Evolutionary conservation across 2,329 filamentous ascomycete species (phyloP).

Genomic region (Penicillium polonicum): DNA sequence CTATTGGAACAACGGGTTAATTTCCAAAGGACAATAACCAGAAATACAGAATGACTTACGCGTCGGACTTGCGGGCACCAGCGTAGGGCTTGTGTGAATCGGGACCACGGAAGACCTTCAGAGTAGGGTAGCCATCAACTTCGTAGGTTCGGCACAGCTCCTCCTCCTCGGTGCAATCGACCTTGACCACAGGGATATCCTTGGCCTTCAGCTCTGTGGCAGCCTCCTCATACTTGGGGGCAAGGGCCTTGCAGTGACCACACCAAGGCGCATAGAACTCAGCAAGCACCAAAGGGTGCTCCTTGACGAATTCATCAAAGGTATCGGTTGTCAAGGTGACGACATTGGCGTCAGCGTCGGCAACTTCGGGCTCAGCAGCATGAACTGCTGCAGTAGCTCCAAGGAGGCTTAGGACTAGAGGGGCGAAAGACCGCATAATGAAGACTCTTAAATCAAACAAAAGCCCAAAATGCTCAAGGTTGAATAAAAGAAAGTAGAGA

Average conservation of each 20-base stretch:
- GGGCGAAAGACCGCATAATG: conserved; percentile 42
- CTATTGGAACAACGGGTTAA: conserved; percentile 35
- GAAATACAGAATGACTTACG: conserved; percentile 44
- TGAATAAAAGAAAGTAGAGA: not conserved
- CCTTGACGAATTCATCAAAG: conserved; percentile 81
- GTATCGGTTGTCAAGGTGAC: conserved; percentile 78
- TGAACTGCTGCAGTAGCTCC: conserved; percentile 38
- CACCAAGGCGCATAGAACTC: conserved; percentile 99
- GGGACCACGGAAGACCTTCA: conserved; percentile 95
- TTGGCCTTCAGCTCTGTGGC: conserved; percentile 51
- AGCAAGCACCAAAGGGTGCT: conserved; percentile 84
- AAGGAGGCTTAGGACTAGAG: conserved; percentile 42
- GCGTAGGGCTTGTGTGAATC: conserved; percentile 80
- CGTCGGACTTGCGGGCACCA: conserved; percentile 83
- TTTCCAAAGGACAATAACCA: not conserved
- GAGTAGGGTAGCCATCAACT: conserved; percentile 95
- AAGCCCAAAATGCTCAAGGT: conserved; percentile 9
- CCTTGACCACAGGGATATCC: conserved; percentile 49
- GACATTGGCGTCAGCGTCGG: conserved; percentile 66
- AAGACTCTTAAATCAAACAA: conserved; percentile 13
- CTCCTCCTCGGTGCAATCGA: conserved; percentile 89
- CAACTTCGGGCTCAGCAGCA: conserved; percentile 31
- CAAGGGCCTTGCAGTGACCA: conserved; percentile 97
- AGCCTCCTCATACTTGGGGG: conserved; percentile 52
- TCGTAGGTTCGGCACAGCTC: conserved; percentile 87